Percentiles rank a stretch among this genome's conserved stretches.
Evolutionary conservation across 2,329 filamentous ascomycete species (phyloP).

Genomic region (Beauveria asiatica): DNA sequence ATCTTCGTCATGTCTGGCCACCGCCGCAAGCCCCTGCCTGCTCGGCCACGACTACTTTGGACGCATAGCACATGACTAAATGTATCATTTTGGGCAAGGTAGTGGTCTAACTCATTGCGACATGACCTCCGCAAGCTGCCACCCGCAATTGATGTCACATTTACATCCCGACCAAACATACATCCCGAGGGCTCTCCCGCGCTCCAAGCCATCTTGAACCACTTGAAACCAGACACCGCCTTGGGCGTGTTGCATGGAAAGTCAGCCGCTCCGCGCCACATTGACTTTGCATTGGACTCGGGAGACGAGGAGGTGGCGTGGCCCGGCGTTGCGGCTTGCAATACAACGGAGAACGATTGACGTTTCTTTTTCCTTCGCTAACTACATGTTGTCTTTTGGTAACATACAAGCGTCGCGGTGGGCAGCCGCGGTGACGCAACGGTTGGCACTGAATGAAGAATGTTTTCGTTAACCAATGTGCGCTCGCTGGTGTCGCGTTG

Average conservation of each 20-base stretch:
- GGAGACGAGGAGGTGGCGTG: not conserved
- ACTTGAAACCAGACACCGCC: not conserved
- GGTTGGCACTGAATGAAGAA: not conserved
- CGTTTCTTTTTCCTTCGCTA: not conserved
- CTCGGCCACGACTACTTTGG: not conserved
- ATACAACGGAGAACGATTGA: not conserved
- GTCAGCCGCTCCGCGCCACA: constrained; percentile 1
- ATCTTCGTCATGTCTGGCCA: not conserved
- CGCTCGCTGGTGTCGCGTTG: not conserved
- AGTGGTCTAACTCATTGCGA: not conserved
- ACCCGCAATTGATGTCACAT: not conserved
- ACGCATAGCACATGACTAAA: not conserved
- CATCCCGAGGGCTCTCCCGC: not conserved
- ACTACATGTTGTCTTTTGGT: not conserved
- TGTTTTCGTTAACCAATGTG: not conserved
- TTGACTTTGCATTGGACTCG: not conserved
- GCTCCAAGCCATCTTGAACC: constrained; percentile 3
- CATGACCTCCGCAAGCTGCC: not conserved
- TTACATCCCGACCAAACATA: not conserved
- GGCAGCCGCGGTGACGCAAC: not conserved
- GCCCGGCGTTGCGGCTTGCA: not conserved
- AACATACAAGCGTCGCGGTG: not conserved
- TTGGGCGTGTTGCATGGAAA: not conserved
- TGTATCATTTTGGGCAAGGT: not conserved
- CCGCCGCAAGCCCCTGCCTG: not conserved